phyloP scores from a whole-genome alignment of 768 basidiomycete species.

The Chalciporus pseudorubinellus region DNA sequence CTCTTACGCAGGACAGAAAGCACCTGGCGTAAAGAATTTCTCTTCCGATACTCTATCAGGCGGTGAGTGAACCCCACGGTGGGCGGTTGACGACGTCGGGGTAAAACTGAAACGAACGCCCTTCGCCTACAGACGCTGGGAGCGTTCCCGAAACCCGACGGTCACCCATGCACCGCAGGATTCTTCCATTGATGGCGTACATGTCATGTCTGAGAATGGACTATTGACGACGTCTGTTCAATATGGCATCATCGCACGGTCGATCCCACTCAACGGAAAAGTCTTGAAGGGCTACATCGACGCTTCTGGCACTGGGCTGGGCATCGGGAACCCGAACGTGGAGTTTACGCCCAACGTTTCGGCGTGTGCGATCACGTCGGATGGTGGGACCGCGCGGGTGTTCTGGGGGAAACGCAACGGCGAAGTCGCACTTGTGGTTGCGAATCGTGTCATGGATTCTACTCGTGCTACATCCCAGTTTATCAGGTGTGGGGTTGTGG shows the following conservation, averaged over 20 bases:
- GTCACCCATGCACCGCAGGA: conserved; percentile 64
- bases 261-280: conserved; percentile 66
- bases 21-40: conserved; percentile 72
- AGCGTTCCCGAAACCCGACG: conserved; percentile 55
- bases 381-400: conserved; percentile 63
- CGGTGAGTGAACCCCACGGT: conserved; percentile 40
- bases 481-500: conserved; percentile 47
- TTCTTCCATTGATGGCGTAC: conserved; percentile 54
- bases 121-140: conserved; percentile 58
- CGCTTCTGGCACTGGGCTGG: conserved; percentile 54
- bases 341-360: conserved; percentile 72
- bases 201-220: conserved; percentile 54
- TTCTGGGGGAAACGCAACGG: conserved; percentile 75
- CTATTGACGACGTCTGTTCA: conserved; percentile 62
- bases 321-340: conserved; percentile 71
- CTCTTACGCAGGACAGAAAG: conserved; percentile 55
- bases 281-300: conserved; percentile 69
- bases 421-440: conserved; percentile 59
- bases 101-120: not conserved
- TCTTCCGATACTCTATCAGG: conserved; percentile 51
- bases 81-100: not conserved
- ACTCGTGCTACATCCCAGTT: conserved; percentile 44
- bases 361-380: conserved; percentile 53
- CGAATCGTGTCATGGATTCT: conserved; percentile 56
- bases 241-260: conserved; percentile 73